phyloP scores from a whole-genome alignment of 257 asterid species.

The Jaltomata sinuosa region DNA sequence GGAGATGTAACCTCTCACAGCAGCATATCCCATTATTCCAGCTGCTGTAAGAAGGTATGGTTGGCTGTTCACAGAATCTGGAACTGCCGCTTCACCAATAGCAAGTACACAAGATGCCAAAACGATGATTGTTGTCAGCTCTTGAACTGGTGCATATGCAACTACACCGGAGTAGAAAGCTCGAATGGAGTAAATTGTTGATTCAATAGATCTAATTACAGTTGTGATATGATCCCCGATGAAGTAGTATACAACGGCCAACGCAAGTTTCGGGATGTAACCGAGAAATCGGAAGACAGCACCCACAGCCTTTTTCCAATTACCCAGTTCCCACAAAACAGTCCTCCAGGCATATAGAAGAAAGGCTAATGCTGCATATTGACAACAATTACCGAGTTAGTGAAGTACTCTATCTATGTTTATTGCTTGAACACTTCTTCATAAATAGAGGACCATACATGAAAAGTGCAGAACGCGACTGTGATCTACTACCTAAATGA shows the following conservation, averaged over 20 bases:
- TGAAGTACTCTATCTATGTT: not conserved
- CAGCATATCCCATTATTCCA: slow-evolving; percentile 66
- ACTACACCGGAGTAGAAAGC: slow-evolving; percentile 69
- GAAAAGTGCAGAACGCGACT: not conserved
- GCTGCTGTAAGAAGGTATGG: slow-evolving; percentile 64
- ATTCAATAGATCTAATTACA: slow-evolving; percentile 42
- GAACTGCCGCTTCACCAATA: slow-evolving; percentile 63
- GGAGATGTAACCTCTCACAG: slow-evolving; percentile 61
- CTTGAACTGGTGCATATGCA: slow-evolving; percentile 74
- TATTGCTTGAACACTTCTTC: not conserved
- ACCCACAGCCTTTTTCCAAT: slow-evolving; percentile 43
- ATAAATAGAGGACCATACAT: not conserved
- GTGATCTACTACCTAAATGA: not conserved
- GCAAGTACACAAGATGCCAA: slow-evolving; percentile 61
- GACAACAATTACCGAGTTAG: not conserved
- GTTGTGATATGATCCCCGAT: slow-evolving; percentile 62
- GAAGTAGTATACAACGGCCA: slow-evolving; percentile 49
- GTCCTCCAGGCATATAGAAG: slow-evolving; percentile 74
- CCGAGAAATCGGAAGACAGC: slow-evolving; percentile 26
- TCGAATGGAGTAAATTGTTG: slow-evolving; percentile 41
- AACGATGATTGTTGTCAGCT: slow-evolving; percentile 52
- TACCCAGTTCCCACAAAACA: slow-evolving; percentile 79
- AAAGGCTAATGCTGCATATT: slow-evolving; percentile 54
- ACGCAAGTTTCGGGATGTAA: slow-evolving; percentile 39
- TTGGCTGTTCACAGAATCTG: slow-evolving; percentile 72